Evolutionary conservation across 73 alveolate genomes (phyloP), one percentile per base, ranked within the genome.

Genomic region (Vitrella brassicaformis): DNA sequence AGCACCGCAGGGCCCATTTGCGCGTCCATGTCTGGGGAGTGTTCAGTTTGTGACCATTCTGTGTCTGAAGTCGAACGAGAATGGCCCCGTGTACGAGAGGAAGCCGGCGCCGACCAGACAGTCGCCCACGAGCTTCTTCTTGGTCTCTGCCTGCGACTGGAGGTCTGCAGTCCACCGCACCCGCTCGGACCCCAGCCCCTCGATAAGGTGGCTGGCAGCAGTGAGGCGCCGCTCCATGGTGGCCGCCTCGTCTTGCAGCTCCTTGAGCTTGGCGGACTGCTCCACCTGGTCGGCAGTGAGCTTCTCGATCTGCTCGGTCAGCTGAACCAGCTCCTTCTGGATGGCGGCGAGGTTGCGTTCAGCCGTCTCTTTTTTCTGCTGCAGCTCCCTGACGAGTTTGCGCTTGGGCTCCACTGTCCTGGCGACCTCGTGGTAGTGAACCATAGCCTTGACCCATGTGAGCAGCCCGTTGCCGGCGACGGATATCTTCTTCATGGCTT

Each of bases 1-100:
- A n/a, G n/a, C n/a, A n/a, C n/a, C n/a, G n/a, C n/a, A n/a, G n/a
- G n/a, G n/a, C n/a, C n/a, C n/a, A n/a, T n/a, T n/a, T n/a, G n/a
- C n/a, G n/a, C n/a, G n/a, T n/a, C n/a, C n/a, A n/a, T n/a, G n/a
- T n/a, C n/a, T n/a, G n/a, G n/a, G n/a, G n/a, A n/a, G n/a, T n/a
- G n/a, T n/a, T n/a, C n/a, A n/a, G n/a, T n/a, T n/a, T n/a, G n/a
- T 92, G 31, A 94, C 93, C 99, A 95, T 95, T 71, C 89, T 85
- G 81, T 90, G 78, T 85, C 99, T 89, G 78, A 95, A 92, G 47
- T 90, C 92, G 78, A 77, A 93, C 71, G 89, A 86, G 86, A 90
- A 90, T 19, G 96, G 94, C 66, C 94, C 89, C 26, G 87, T 71
- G 71, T 81, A 81, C 0, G 81, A 74, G 72, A 96, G 88, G 88